Evolutionary conservation across 257 asterid genomes (phyloP), one percentile per base, ranked within the genome.

Genomic region (Solanum clarkiae): DNA sequence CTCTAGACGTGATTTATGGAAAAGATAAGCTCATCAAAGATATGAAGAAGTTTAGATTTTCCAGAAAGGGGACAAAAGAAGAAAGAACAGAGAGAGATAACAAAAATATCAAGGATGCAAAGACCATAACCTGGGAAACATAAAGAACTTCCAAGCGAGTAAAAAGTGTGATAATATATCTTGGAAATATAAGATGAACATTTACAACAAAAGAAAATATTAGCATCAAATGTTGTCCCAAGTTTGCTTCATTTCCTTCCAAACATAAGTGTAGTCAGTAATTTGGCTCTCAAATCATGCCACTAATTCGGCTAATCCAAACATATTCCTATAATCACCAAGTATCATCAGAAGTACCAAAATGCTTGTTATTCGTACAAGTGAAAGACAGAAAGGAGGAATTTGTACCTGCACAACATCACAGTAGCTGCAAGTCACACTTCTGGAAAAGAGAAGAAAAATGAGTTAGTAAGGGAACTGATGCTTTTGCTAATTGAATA

Each of bases 371-470:
- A 12, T 59, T 62, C 63, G 20, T 6, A 80, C 54, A 84, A 42
- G 24, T 49, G 80, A 16, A 79, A 32, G 16, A 47, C 12, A 82
- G 63, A 71, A 59, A 72, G 20, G 29, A 12, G 26, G 49, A 80
- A 62, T 51, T 84, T 51, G 13, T 91, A 97, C 99, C 99, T 95
- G 99, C 88, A 94, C 74, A 84, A 90, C 88, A 83, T 93, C 88
- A 94, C 99, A 97, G 91, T 92, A 85, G 60, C 91, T n/a, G 90
- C 99, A 97, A 71, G 93, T 94, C 92, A 92, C 90, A 89, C 84
- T 91, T 89, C 98, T 97, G 98, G 81, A 87, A 84, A 90, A 84
- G 77, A 88, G 36, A 85, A 54, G 83, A 80, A 89, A 80, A 82
- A 60, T 59, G 82, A 80, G 90, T 88, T 55, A 88, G 91, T 49